These are phyloP conservation scores for Rhizopus sp. DNA, from an alignment of 371 early-diverging fungal genomes.

Conservation along the genomic window DNA sequence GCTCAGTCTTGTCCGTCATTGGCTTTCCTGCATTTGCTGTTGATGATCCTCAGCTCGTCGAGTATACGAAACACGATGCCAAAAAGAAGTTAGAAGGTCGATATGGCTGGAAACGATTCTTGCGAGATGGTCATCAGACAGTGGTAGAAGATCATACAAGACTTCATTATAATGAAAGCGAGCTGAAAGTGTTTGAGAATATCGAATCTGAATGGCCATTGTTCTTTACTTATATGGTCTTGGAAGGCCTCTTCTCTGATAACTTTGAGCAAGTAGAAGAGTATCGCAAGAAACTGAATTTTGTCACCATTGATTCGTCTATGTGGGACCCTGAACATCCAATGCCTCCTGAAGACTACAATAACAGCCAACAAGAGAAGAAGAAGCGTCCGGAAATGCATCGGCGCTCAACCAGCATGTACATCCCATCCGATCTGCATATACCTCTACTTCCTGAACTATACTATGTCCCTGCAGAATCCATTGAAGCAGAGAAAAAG, in stretches of 20 bases:
- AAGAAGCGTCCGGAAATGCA: conserved; percentile 11
- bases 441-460: conserved; percentile 76
- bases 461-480: conserved; percentile 77
- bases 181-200: conserved; percentile 83
- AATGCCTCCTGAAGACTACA: conserved; percentile 27
- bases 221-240: conserved; percentile 87
- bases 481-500: conserved; percentile 74
- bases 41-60: conserved; percentile 64
- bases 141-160: conserved; percentile 78
- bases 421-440: conserved; percentile 22
- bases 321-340: conserved; percentile 48
- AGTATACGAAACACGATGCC: conserved; percentile 74
- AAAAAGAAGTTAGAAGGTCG: conserved; percentile 82
- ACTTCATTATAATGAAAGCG: conserved; percentile 83
- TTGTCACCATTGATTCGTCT: conserved; percentile 71
- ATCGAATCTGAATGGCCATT: conserved; percentile 94
- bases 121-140: conserved; percentile 91
- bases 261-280: conserved; percentile 71
- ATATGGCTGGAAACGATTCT: conserved; percentile 87
- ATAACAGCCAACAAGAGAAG: conserved; percentile 21
- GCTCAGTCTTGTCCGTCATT: conserved; percentile 83
- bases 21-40: conserved; percentile 92
- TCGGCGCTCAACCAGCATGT: conserved; percentile 21
- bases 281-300: conserved; percentile 69
- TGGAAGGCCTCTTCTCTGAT: conserved; percentile 80